phyloP scores from a whole-genome alignment of 2,329 filamentous ascomycete species.

The Delphinella strobiligena region DNA sequence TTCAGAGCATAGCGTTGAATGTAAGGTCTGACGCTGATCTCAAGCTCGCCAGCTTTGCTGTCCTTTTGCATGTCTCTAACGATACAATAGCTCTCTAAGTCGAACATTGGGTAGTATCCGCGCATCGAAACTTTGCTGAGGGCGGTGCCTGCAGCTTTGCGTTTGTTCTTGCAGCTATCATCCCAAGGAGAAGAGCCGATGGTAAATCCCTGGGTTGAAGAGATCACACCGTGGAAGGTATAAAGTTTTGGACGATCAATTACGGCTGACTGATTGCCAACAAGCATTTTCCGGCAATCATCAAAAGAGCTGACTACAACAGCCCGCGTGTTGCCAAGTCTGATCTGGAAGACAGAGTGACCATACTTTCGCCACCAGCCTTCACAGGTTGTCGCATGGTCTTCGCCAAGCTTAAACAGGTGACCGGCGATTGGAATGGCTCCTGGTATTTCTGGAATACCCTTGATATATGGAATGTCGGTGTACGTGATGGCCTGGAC shows the following conservation, averaged over 20 bases:
- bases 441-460: conserved; percentile 39
- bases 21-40: conserved; percentile 37
- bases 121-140: conserved; percentile 34
- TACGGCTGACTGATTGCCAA: conserved; percentile 37
- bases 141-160: conserved; percentile 39
- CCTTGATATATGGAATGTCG: conserved; percentile 38
- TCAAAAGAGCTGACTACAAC: conserved; percentile 43
- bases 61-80: conserved; percentile 35
- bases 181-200: conserved; percentile 45
- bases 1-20: conserved; percentile 43
- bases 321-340: conserved; percentile 40
- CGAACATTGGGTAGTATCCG: conserved; percentile 41
- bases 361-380: conserved; percentile 36
- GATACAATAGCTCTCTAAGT: conserved; percentile 41
- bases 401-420: conserved; percentile 39
- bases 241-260: conserved; percentile 40
- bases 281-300: conserved; percentile 39
- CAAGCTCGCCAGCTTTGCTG: conserved; percentile 28
- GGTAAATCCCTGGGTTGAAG: conserved; percentile 41
- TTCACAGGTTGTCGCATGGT: conserved; percentile 41
- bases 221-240: conserved; percentile 43
- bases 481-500: conserved; percentile 19
- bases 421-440: conserved; percentile 40
- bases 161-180: conserved; percentile 40
- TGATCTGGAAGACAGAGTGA: conserved; percentile 40